Evolutionary conservation across 495 filamentous ascomycete species (phyloP).

Genomic region (Aspergillus hancockii): DNA sequence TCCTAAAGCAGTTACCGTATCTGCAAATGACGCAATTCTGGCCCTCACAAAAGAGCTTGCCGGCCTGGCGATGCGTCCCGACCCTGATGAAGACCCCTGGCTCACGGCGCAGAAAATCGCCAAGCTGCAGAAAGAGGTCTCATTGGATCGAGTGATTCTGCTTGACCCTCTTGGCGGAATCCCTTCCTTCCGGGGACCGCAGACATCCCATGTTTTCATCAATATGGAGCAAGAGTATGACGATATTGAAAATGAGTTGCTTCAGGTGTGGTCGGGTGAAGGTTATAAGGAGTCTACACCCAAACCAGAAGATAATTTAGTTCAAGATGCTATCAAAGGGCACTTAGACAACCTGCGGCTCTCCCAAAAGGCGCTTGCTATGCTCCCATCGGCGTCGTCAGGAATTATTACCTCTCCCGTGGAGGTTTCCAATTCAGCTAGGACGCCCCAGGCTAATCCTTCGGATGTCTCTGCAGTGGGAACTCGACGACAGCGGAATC

Average conservation of each 20-base stretch:
- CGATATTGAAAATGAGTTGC: constrained; percentile 63
- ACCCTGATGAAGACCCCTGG: constrained; percentile 49
- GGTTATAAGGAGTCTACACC: constrained; percentile 1
- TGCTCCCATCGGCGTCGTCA: constrained; percentile 85
- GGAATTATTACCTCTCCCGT: constrained; percentile 82
- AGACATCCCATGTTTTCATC: constrained; percentile 83
- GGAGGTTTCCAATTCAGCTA: constrained; percentile 71
- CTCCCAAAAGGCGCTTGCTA: constrained; percentile 62
- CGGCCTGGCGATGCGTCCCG: constrained; percentile 45
- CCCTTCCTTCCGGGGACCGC: constrained; percentile 64
- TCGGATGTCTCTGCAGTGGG: constrained; percentile 62
- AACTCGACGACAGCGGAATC: constrained; percentile 79
- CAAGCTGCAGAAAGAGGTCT: constrained; percentile 53
- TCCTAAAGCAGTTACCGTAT: constrained; percentile 54
- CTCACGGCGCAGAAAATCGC: constrained; percentile 45
- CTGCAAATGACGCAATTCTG: constrained; percentile 67
- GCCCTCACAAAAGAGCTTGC: constrained; percentile 74
- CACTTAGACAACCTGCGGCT: constrained; percentile 77
- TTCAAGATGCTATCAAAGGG: constrained; percentile 34
- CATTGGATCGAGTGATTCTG: constrained; percentile 83
- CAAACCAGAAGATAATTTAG: constrained; percentile 17
- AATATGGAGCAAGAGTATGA: constrained; percentile 91
- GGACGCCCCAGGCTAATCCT: constrained; percentile 35
- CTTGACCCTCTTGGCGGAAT: constrained; percentile 88
- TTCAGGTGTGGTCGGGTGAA: constrained; percentile 6